Evolutionary conservation across 177 flowering plant species (phyloP), one percentile per base, ranked within the genome.

Genomic region (Tripterygium wilfordii): DNA sequence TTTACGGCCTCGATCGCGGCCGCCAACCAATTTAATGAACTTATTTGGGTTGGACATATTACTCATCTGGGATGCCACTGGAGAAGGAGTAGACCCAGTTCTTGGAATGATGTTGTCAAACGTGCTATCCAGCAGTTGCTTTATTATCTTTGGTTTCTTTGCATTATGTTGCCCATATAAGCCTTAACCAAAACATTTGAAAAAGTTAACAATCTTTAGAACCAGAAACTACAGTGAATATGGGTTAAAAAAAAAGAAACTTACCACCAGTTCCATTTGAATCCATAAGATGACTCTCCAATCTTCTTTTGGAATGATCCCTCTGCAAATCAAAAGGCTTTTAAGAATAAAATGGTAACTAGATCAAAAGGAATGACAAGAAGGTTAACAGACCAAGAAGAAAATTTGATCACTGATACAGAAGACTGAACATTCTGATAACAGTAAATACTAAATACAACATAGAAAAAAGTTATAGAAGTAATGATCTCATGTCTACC

Each of bases 1-100:
- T 70, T 88, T 89, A 69, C 82, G 76, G 45, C 82, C 78, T 60
- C 85, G 78, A 30, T 81, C 96, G 16, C 89, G 78, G 25, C 76
- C 85, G 57, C 77, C 73, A 54, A 83, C 62, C 57, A 81, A 48
- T 81, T 63, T 83, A 19, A 83, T 69, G 24, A 86, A 58, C 67
- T 77, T 89, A 66, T 61, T 89, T 43, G 85, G 72, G 64, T 77
- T 78, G 57, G 97, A 63, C 88, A 92, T 80, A 61, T 92, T 92
- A 72, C 94, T 88, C 90, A 91, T 79, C 51, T 92, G 99, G 30
- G 97, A 94, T 32, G 85, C 85, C 45, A 63, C 95, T 10, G 96
- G 96, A 38, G 91, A 89, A 65, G 97, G 82, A 58, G 78, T 62
- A 48, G 96, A 72, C 17, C 83, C 88, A 58, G 52, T 51, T 31